Conservation (phyloP, 371 early-diverging fungal species). For the Actinomortierella ambigua region DNA sequence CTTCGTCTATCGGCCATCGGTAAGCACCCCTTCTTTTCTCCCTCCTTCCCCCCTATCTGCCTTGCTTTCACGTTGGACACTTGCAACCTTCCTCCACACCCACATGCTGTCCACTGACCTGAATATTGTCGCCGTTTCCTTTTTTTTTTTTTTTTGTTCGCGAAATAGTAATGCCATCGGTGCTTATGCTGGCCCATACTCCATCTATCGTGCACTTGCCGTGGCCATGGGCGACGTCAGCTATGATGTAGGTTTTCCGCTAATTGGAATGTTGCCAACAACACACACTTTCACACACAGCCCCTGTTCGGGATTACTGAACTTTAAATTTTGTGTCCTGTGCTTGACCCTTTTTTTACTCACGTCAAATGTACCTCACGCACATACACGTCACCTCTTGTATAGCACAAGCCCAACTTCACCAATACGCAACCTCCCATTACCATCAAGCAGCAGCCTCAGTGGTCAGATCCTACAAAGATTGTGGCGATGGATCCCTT, state of each 20-base stretch:
- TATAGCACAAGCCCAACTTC: conserved; percentile 88
- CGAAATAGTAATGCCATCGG: conserved; percentile 86
- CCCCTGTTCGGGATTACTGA: no score
- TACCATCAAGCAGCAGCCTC: conserved; percentile 80
- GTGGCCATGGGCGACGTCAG: conserved; percentile 91
- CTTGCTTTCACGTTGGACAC: background rate
- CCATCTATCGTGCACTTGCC: conserved; percentile 91
- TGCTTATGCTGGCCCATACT: conserved; percentile 94
- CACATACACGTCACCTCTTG: no score
- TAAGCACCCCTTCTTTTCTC: conserved; percentile 23
- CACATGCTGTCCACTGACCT: background rate
- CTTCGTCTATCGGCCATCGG: conserved; percentile 78
- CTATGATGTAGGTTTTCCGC: conserved; percentile 42
- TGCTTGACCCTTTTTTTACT: no score
- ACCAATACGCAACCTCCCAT: conserved; percentile 88
- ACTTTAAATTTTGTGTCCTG: no score
- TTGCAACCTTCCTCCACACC: background rate
- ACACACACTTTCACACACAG: no score
- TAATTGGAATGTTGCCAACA: no score
- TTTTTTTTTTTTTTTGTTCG: conserved; percentile 2
- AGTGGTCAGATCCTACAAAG: conserved; percentile 88
- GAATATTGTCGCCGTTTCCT: conserved; percentile 1
- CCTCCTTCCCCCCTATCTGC: background rate
- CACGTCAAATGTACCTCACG: no score
- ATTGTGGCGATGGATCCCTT: conserved; percentile 96